Conservation (phyloP, 2,329 filamentous ascomycete species). For the Trichoderma brevicompactum region DNA sequence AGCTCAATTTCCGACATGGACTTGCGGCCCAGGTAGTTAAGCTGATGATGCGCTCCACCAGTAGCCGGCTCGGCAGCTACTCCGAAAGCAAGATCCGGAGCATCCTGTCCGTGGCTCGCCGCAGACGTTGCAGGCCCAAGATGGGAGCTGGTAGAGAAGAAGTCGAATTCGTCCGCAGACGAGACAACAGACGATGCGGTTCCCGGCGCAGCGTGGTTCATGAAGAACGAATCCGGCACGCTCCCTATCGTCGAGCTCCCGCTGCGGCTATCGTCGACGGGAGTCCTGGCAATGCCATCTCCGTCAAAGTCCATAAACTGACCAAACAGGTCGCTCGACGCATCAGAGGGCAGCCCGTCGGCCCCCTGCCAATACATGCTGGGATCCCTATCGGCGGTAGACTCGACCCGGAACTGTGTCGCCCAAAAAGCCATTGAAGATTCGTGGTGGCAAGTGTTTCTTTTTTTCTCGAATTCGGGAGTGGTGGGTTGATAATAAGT, state of each 20-base stretch:
- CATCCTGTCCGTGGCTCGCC: constrained; percentile 40
- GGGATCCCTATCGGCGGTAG: constrained; percentile 42
- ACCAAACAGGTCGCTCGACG: constrained; percentile 43
- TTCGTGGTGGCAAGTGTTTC: not conserved
- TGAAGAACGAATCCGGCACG: constrained; percentile 38
- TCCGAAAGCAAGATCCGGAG: constrained; percentile 37
- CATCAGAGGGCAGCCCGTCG: constrained; percentile 39
- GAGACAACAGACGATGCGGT: constrained; percentile 44
- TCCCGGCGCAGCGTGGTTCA: constrained; percentile 40
- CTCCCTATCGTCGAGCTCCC: constrained; percentile 34
- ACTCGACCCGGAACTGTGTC: constrained; percentile 42
- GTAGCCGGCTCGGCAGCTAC: constrained; percentile 26
- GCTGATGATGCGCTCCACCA: constrained; percentile 33
- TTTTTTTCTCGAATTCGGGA: constrained; percentile 20
- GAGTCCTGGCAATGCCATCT: constrained; percentile 32
- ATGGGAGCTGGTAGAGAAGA: constrained; percentile 43
- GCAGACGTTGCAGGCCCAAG: constrained; percentile 35
- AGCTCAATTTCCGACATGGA: constrained; percentile 55
- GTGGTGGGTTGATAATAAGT: constrained; percentile 4
- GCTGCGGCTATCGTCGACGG: constrained; percentile 31
- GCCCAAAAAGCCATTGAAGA: constrained; percentile 45
- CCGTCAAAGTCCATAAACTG: constrained; percentile 46
- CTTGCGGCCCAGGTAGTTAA: constrained; percentile 38
- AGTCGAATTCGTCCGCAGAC: constrained; percentile 45
- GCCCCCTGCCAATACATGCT: constrained; percentile 44